A percentile compares a stretch with the other conserved stretches of the same genome.
These are phyloP conservation scores for Nannochloropsis oceanica DNA, from an alignment of 108 stramenopile species.

Conservation along the genomic window DNA sequence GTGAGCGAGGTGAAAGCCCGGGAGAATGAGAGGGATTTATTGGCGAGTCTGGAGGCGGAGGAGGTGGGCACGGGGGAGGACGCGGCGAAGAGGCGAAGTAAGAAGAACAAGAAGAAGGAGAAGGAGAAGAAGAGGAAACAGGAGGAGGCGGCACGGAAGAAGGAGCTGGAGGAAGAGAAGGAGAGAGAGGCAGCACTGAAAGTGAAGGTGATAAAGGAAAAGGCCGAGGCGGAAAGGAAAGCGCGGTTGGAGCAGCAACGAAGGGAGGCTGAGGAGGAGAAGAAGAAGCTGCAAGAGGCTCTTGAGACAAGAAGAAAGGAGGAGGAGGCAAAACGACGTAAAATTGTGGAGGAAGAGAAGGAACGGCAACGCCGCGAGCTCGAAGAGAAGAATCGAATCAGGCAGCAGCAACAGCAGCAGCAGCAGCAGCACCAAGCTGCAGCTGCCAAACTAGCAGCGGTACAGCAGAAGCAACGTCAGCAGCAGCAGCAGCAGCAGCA, in stretches of 20 bases:
- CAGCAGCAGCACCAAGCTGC: neutral
- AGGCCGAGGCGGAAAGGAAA: neutral
- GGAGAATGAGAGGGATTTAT: constrained; percentile 9
- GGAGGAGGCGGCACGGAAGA: neutral
- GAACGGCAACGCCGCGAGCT: neutral
- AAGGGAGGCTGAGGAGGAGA: neutral
- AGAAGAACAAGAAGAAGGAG: constrained; percentile 19
- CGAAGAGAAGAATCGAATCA: neutral
- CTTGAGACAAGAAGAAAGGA: neutral
- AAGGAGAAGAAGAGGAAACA: constrained; percentile 8
- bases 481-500: neutral
- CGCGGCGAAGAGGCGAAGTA: constrained; percentile 1
- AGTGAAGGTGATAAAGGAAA: neutral
- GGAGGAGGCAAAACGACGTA: neutral
- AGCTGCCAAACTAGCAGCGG: neutral
- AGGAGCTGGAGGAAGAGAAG: neutral
- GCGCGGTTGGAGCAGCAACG: neutral
- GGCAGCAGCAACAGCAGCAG: neutral
- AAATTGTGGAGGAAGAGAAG: neutral
- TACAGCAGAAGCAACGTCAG: neutral
- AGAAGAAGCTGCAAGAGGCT: neutral
- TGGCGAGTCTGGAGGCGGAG: constrained; percentile 7
- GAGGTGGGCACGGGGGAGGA: neutral
- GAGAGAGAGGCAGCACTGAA: neutral
- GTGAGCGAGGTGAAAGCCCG: constrained; percentile 4